Evolutionary conservation across 768 basidiomycete genomes (phyloP), one percentile per base, ranked within the genome.

Genomic region (Kwoniella pini): DNA sequence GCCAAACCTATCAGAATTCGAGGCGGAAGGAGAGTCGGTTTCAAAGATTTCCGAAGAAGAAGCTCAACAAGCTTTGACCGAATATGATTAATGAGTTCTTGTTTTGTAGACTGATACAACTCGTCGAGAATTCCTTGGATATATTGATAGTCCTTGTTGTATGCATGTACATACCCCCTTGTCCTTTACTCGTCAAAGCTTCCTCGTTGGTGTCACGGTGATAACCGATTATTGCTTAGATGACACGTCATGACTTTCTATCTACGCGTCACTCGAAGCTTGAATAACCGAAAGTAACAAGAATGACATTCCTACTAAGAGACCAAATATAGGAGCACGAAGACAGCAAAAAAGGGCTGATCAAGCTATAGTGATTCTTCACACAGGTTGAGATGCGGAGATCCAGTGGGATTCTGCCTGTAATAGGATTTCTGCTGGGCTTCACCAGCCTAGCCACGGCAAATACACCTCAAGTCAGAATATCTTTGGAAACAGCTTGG

Each of bases 401-500:
- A 13, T 46, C 22, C 1, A 60, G 60, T 45, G 40, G 52, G 7
- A 52, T 39, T 57, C 28, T 38, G 45, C 13, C 22, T 45, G 48
- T 30, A 43, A 40, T 28, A 28, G 53, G 39, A 48, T 26, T 2
- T 15, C 49, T n/a, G 22, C 54, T 58, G 53, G 31, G 4, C 15
- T 5, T 30, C 17, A 30, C 22, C 6, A 27, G 57, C 36, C 30
- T 39, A 33, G 54, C 57, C 13, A 24, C 48, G 22, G 64, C 65
- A 11, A 48, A 60, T 15, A 61, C 64, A 6, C 85, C 86, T 22
- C 83, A 85, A 13, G 82, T 88, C 1, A 85, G 83, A 66, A 83
- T 88, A 21, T 82, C 82, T 38, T 74, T 88, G 50, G 81, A 82
- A 67, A 84, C 87, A 5, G 85, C 85, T 27, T 89, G 88, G 88